Base-by-base conservation (phyloP, 192 early-diverging fungal species). In the Coemansia umbellata region DNA sequence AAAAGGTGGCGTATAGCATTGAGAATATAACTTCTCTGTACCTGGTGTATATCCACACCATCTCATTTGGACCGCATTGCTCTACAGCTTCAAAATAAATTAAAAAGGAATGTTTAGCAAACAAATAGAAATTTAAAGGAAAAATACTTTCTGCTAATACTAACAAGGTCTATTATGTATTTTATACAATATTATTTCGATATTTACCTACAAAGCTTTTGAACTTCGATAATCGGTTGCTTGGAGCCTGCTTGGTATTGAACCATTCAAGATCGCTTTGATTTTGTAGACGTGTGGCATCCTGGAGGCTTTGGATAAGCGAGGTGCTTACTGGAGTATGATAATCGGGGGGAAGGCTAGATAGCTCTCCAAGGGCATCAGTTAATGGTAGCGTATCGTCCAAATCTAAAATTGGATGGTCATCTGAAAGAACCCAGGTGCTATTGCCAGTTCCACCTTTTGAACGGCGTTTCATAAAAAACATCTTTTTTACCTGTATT, bases 31-130 rank as follows among this genome's bases (percentile, higher is more conserved):
- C 19, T n/a, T 61, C 61, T 33, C 44, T 37, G 32, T 50, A 75
- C 17, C 66, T 32, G 5, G 62, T 37, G 15, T 58, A 69, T 8
- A 69, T 40, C 72, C 72, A 75, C 4, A 68, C 59, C 18, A 44
- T 33, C 35, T 75, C 65, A 32, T 68, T 67, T 30, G 65, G 48
- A 19, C 39, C 37, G 37, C 64, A 64, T 7, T 44, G 27, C 6
- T 51, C 54, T 66, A 66, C 31, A 27, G 10, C 17, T 17, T 21
- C 17, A 22, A 39, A 18, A 21, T 15, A 42, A 14, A 41, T 21
- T 23, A n/a, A 14, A 14, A 37, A 39, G 42, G 26, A 39, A 1
- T 5, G n/a, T 39, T 39, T 14, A 31, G 18, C 5, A 21, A 19
- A 35, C 17, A 50, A 32, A 30, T 9, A 32, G 4, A 50, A 33